Conservation (phyloP, 23 red algal genomes). For the Gracilariopsis chorda region DNA sequence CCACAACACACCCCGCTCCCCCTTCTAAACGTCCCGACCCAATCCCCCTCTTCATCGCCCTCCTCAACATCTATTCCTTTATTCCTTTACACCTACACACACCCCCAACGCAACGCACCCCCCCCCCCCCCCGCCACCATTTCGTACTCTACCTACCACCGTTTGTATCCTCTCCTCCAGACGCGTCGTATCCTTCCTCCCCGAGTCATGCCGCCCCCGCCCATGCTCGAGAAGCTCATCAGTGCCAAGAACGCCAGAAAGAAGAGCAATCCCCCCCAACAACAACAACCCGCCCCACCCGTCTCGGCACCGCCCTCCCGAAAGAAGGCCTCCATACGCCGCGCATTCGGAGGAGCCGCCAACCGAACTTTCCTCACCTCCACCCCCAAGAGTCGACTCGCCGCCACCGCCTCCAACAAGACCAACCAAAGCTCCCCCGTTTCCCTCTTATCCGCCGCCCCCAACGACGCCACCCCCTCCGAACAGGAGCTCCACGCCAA, state of each 20-base stretch:
- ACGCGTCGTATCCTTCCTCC: not conserved
- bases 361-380: constrained; percentile 38
- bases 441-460: not conserved
- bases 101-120: not conserved
- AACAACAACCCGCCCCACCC: not conserved
- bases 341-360: constrained; percentile 1
- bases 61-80: not conserved
- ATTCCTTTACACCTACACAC: not conserved
- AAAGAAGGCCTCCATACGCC: not conserved
- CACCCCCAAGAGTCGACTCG: not conserved
- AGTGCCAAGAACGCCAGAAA: not conserved
- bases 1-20: too few species aligned
- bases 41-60: not conserved
- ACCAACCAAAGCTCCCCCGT: not conserved
- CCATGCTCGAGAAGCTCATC: constrained; percentile 29
- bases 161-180: not conserved
- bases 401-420: not conserved
- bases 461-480: not conserved
- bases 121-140: not conserved
- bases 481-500: not conserved
- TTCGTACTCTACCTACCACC: not conserved
- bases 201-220: constrained; percentile 5
- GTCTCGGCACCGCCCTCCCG: not conserved
- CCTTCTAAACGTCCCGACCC: not conserved
- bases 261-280: not conserved